Conservation (phyloP, 805 yeast genomes). For the Blastobotrys attinorum region DNA sequence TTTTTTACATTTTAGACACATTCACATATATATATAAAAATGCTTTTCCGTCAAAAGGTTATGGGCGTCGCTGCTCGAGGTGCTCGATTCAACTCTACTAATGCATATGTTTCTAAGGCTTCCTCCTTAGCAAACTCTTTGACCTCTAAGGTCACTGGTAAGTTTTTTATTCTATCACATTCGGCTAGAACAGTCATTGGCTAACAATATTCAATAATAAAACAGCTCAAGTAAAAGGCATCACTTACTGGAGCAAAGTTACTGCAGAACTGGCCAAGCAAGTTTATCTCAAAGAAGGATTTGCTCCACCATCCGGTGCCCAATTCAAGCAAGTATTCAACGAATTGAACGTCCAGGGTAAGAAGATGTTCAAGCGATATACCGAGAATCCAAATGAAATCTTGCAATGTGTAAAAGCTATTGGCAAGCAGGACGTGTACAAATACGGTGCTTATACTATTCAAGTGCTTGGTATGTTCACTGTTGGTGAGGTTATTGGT, state of each 20-base stretch:
- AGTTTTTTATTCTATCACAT: conserved; percentile 16
- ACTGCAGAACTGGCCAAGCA: conserved; percentile 57
- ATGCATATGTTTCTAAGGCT: conserved; percentile 31
- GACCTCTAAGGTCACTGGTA: conserved; percentile 33
- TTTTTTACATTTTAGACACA: too few species aligned
- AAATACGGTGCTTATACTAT: conserved; percentile 68
- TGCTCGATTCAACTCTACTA: conserved; percentile 31
- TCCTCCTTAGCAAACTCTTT: conserved; percentile 26
- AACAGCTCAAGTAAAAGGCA: conserved; percentile 37
- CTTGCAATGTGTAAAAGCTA: conserved; percentile 37
- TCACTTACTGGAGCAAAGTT: conserved; percentile 75
- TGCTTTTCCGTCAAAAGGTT: conserved; percentile 3
- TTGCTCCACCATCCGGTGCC: conserved; percentile 78
- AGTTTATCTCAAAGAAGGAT: conserved; percentile 85
- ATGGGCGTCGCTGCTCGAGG: conserved; percentile 16
- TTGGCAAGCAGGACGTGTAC: conserved; percentile 49
- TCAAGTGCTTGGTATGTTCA: conserved; percentile 84
- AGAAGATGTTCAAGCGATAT: conserved; percentile 25
- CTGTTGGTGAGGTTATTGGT: conserved; percentile 94
- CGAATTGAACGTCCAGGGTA: conserved; percentile 39
- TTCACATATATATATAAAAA: not conserved
- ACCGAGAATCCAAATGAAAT: conserved; percentile 56
- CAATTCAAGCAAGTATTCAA: conserved; percentile 73
- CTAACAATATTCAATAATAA: too few species aligned
- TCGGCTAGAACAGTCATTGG: too few species aligned